Conservation (phyloP, 148 eudicot species). For the Fagopyrum tataricum region DNA sequence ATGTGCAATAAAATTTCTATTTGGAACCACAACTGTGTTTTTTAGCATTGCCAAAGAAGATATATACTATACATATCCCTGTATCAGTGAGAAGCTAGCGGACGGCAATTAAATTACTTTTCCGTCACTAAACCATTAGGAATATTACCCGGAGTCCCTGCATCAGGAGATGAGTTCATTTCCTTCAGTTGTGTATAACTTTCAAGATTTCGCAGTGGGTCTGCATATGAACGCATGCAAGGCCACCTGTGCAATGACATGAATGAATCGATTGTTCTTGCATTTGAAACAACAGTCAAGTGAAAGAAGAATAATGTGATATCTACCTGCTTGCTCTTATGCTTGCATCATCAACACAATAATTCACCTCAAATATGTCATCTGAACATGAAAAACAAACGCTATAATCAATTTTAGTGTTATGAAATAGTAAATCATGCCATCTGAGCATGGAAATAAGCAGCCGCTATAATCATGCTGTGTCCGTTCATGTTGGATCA, state of each 20-base stretch:
- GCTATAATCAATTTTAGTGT: not conserved
- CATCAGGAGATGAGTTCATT: conserved; percentile 3
- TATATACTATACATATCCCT: conserved; percentile 1
- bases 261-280: not conserved
- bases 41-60: not conserved
- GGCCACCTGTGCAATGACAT: conserved; percentile 11
- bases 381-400: conserved; percentile 10
- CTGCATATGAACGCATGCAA: conserved; percentile 10
- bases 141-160: conserved; percentile 1
- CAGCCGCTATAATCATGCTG: not conserved
- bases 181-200: not conserved
- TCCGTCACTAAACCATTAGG: conserved; percentile 9
- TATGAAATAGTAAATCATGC: not conserved
- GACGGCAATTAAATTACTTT: not conserved
- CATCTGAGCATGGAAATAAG: not conserved
- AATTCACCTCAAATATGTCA: conserved; percentile 8
- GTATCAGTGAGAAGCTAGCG: not conserved
- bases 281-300: not conserved
- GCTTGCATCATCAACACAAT: conserved; percentile 6
- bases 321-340: conserved; percentile 15
- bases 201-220: conserved; percentile 4
- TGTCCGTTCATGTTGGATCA: not conserved
- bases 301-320: not conserved
- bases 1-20: not conserved
- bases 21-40: not conserved